Evolutionary conservation across 345 rosid genomes (phyloP), one percentile per base, ranked within the genome.

Genomic region (Zanthoxylum bungeanum): DNA sequence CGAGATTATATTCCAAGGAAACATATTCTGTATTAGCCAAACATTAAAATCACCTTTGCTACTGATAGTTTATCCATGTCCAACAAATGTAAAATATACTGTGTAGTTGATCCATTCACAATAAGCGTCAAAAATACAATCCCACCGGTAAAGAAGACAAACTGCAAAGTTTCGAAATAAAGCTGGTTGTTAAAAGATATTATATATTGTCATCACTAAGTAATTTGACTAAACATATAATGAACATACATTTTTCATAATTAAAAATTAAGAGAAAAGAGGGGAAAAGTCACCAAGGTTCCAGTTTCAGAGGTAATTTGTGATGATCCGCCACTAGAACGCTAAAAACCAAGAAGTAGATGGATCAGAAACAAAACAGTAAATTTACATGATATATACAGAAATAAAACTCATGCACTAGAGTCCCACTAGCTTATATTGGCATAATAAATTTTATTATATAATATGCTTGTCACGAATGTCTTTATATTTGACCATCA

Each of bases 91-190:
- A 95, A 77, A 79, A 87, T 39, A 78, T 87, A 90, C 63, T 92
- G 98, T 7, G 98, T 89, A 67, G 96, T 90, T 72, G 99, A 90
- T 70, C 99, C 99, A 80, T 95, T 95, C 66, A 95, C 64, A 63
- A 86, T 82, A 28, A 94, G 91, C 1, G 98, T 94, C 78, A 94
- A 81, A 84, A 94, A 89, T 67, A 94, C 99, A 63, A 94, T 92
- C 75, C 99, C 98, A 47, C 98, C 98, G 37, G 98, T 94, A 88
- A 90, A 88, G 87, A 92, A 94, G 64, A 90, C 84, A 78, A 92
- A 95, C 99, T 95, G 88, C 68, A 71, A 72, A 72, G 44, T 11
- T 39, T 14, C 53, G 49, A 76, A 50, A 47, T 46, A 58, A 60
- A 39, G 6, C 16, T 0, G 31, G 40, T 9, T 67, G 44, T 9